Evolutionary conservation across 176 grass and related monocot genomes (phyloP).

Genomic region (Otatea glauca): DNA sequence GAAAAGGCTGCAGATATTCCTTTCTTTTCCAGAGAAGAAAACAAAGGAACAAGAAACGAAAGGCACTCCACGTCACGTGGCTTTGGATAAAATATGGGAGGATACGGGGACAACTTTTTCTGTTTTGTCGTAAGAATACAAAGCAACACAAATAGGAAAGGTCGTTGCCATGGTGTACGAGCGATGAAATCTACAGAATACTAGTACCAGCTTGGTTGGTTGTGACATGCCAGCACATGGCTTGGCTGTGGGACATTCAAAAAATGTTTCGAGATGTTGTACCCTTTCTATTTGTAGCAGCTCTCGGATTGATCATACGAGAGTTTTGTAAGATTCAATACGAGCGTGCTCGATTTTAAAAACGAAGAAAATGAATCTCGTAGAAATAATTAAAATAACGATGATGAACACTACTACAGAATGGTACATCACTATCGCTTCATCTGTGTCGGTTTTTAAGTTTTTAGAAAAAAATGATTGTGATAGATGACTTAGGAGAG

Average conservation of each 20-base stretch:
- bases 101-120: conserved; percentile 47
- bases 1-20: conserved; percentile 52
- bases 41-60: conserved; percentile 20
- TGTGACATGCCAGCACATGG: not conserved
- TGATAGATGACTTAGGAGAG: no score
- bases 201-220: conserved; percentile 8
- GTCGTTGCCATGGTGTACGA: conserved; percentile 44
- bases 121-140: conserved; percentile 37
- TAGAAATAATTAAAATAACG: no score
- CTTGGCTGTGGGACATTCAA: not conserved
- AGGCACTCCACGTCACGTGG: conserved; percentile 36
- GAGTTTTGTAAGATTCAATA: no score
- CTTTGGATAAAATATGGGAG: conserved; percentile 43
- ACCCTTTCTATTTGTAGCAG: no score
- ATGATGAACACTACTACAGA: no score
- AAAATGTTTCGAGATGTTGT: no score
- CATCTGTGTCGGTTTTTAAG: no score
- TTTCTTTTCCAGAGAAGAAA: conserved; percentile 48
- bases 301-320: no score
- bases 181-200: conserved; percentile 35
- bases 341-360: no score
- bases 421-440: no score
- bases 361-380: no score
- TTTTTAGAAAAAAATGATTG: no score
- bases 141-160: conserved; percentile 33